Conservation (phyloP, 768 basidiomycete species). For the Imleria badia region DNA sequence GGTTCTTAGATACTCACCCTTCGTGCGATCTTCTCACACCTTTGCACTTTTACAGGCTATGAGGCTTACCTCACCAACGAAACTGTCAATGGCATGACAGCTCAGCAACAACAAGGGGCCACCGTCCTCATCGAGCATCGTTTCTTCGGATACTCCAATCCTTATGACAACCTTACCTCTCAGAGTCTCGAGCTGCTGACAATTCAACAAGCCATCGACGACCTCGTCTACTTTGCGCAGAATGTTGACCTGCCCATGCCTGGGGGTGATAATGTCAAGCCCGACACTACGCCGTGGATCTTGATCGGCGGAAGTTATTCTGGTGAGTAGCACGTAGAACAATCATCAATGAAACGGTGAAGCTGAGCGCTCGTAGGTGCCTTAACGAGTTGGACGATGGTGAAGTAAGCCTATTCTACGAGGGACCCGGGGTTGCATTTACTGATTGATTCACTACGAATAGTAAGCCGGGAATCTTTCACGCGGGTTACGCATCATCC, state of each 20-base stretch:
- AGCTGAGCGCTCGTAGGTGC: constrained; percentile 27
- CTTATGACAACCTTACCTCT: constrained; percentile 56
- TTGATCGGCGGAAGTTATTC: constrained; percentile 44
- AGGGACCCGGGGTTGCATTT: neutral
- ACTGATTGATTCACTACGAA: constrained; percentile 9
- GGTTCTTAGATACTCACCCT: neutral
- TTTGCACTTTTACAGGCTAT: constrained; percentile 20
- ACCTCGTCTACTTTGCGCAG: constrained; percentile 67
- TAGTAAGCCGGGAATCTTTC: constrained; percentile 41
- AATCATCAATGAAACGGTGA: neutral
- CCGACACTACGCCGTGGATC: constrained; percentile 46
- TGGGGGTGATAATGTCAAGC: constrained; percentile 58
- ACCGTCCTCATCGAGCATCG: constrained; percentile 69
- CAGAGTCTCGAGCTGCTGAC: constrained; percentile 60
- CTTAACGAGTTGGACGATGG: constrained; percentile 65
- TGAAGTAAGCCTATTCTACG: constrained; percentile 45
- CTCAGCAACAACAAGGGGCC: constrained; percentile 63
- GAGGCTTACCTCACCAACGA: constrained; percentile 58
- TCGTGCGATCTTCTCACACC: neutral
- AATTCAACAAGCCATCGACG: constrained; percentile 73
- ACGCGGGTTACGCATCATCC: constrained; percentile 45
- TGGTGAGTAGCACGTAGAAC: constrained; percentile 13
- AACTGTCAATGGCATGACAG: constrained; percentile 63
- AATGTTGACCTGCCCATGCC: constrained; percentile 69
- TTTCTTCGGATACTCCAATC: constrained; percentile 77